Base-by-base conservation (phyloP, 129 eudicot species). In the Erigeron canadensis region DNA sequence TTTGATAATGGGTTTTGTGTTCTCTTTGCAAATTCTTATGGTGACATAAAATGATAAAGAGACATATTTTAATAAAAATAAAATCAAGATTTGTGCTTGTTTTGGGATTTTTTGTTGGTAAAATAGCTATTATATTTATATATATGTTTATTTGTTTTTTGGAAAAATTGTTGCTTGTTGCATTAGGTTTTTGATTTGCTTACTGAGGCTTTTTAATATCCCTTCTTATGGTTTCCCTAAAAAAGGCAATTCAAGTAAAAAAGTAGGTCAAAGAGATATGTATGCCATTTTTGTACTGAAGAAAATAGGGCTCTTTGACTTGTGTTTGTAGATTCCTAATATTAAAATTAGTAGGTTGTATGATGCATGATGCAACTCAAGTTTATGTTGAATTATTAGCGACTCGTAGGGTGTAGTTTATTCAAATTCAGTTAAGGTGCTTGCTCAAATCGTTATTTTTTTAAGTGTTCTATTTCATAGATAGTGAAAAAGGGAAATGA, bases 101-200 rank as follows among this genome's bases (percentile, higher is more conserved):
- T 74, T 44, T 19, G 43, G 40, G 11, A 40, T 57, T 70, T 70
- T 7, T 39, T 18, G 34, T 28, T 28, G 34, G 34, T 28, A 28
- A 3, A 28, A 1, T 28, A 28, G 34, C 34, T 28, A 28, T 28
- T 28, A 3, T 28, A 28, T 28, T 1, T 28, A 28, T 28, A 23
- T 70, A 12, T 19, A 39, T 47, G 19, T 70, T 41, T 23, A 65
- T 37, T 28, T 38, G 45, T 66, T 75, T 50, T 44, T 46, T 64
- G 54, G 71, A 74, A n/a, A 51, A 53, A 64, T 64, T 57, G 79
- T 55, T 73, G 12, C 70, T 61, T 73, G 77, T 75, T 66, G 64
- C 65, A 51, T 75, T 66, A 50, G 71, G 71, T 39, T 64, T 59
- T 13, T 19, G 46, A 62, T 74, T 73, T 40, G 28, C 65, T 42